Percentiles rank a stretch among this genome's conserved stretches.
phyloP scores from a whole-genome alignment of 2,329 filamentous ascomycete species.

The Daldinia sp. region DNA sequence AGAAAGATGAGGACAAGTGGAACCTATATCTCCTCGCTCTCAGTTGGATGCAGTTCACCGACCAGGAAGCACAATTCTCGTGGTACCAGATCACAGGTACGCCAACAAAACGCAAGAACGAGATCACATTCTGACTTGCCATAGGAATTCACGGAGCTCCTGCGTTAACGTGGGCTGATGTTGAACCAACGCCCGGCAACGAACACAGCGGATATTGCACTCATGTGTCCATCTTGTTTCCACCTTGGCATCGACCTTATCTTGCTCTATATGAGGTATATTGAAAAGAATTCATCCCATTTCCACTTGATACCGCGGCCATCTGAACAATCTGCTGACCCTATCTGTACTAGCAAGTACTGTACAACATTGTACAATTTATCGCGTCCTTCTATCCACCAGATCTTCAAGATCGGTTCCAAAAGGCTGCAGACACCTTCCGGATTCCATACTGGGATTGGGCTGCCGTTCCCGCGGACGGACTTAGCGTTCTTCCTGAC shows the following conservation, averaged over 20 bases:
- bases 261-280: slow-evolving; percentile 67
- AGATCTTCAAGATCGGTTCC: slow-evolving; percentile 58
- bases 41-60: slow-evolving; percentile 72
- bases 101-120: slow-evolving; percentile 1
- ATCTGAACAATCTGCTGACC: slow-evolving; percentile 3
- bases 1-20: slow-evolving; percentile 71
- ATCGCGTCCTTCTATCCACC: slow-evolving; percentile 51
- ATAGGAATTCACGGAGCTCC: slow-evolving; percentile 84
- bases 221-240: slow-evolving; percentile 78
- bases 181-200: slow-evolving; percentile 59
- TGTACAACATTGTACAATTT: slow-evolving; percentile 47
- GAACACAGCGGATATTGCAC: slow-evolving; percentile 75
- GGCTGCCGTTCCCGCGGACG: slow-evolving; percentile 58
- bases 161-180: slow-evolving; percentile 62
- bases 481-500: slow-evolving; percentile 57
- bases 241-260: slow-evolving; percentile 86
- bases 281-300: not conserved
- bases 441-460: slow-evolving; percentile 69
- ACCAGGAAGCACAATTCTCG: slow-evolving; percentile 70
- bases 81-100: slow-evolving; percentile 82
- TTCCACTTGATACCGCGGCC: not conserved
- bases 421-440: slow-evolving; percentile 59
- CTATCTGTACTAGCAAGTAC: slow-evolving; percentile 51
- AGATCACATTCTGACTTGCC: slow-evolving; percentile 24
- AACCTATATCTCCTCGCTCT: slow-evolving; percentile 81